Evolutionary conservation across 768 basidiomycete genomes (phyloP).

Genomic region (Auricularia heimuer): DNA sequence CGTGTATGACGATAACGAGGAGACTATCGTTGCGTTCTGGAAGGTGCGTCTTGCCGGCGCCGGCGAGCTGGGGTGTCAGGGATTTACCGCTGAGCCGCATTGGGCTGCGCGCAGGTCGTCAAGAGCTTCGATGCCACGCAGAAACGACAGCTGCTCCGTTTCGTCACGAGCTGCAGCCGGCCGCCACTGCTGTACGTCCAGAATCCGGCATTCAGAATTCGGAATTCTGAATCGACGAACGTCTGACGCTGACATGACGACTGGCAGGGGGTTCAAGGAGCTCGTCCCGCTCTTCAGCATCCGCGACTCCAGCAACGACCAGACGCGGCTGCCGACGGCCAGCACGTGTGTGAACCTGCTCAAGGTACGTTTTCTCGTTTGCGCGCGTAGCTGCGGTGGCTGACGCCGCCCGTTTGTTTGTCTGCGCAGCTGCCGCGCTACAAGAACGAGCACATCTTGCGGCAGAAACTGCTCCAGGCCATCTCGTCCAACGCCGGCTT

Average conservation of each 20-base stretch:
- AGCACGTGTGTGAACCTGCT: conserved; percentile 90
- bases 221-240: too few relatives aligned
- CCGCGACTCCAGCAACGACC: conserved; percentile 66
- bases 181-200: conserved; percentile 70
- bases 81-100: conserved; percentile 4
- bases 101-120: conserved; percentile 44
- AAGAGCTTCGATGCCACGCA: conserved; percentile 73
- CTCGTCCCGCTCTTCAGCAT: conserved; percentile 84
- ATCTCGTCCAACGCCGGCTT: conserved; percentile 87
- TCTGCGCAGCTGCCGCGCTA: conserved; percentile 57
- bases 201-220: background rate
- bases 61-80: background rate
- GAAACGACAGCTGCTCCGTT: conserved; percentile 65
- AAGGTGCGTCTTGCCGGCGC: conserved; percentile 25
- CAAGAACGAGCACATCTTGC: conserved; percentile 48
- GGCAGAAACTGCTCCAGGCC: conserved; percentile 73
- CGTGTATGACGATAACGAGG: conserved; percentile 56
- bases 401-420: conserved; percentile 3
- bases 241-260: too few relatives aligned
- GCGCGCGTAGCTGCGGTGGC: too few relatives aligned
- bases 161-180: conserved; percentile 87
- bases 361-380: conserved; percentile 43
- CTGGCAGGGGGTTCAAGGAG: conserved; percentile 67
- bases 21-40: conserved; percentile 78
- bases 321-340: conserved; percentile 58